Evolutionary conservation across 2,329 filamentous ascomycete species (phyloP), one percentile per base, ranked within the genome.

Genomic region (Chrysoporthe puriensis): DNA sequence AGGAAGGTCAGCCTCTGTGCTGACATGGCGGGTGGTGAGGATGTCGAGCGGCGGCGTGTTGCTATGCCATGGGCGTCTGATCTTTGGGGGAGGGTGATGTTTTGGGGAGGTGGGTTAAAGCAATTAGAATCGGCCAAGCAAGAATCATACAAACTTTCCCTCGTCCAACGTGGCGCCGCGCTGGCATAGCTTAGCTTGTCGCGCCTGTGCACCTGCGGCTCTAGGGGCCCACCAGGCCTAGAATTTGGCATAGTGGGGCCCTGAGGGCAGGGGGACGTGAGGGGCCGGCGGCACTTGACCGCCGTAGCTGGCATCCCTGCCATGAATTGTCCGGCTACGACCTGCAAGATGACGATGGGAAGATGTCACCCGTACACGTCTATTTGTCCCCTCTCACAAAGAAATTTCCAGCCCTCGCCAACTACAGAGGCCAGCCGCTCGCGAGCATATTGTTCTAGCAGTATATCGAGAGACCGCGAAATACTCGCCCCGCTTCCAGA

Each of bases 1-100:
- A 92, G 81, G 74, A 92, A 92, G 18, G 87, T 86, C 69, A 92
- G 81, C 73, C 90, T 84, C 69, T 82, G 80, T 34, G 85, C 83
- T 70, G 89, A 84, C 88, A 92, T 92, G 70, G 73, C 76, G 50
- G 52, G 59, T 21, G 61, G 54, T n/a, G 11, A n/a, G 58, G 34
- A 32, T 44, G 46, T 63, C 18, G 50, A 43, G 52, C n/a, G 40
- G 26, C 26, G 18, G 62, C 62, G 42, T 67, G 59, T 21, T 64
- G 62, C 66, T 67, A 68, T 54, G 68, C 68, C 68, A 69, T 69
- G 52, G 58, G 54, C 34, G 54, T 63, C 26, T 54, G 26, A 11
- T 54, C 50, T 54, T 21, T 21, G 26, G 6, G 26, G 13, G 3
- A 7, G 26, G 4, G 11, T 13, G 46, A 34, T 34, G 40, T 13